Conservation (phyloP, 306 rosid species). For the Vigna reflexopilosa region DNA sequence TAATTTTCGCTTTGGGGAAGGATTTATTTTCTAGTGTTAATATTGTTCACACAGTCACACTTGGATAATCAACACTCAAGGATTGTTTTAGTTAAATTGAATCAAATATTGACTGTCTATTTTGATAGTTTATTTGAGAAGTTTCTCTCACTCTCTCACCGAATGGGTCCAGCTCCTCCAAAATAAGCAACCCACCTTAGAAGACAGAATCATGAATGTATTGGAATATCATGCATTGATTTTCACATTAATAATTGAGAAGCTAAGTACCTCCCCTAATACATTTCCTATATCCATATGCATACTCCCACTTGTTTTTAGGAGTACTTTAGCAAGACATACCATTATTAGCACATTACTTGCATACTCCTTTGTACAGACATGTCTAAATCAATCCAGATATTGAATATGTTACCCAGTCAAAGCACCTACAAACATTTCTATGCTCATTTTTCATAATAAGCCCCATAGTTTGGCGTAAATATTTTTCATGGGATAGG, state of each 20-base stretch:
- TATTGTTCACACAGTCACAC: neutral
- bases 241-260: neutral
- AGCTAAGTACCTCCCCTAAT: neutral
- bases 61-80: neutral
- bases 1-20: neutral
- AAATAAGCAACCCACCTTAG: neutral
- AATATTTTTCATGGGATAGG: neutral
- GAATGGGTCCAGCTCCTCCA: neutral
- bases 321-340: neutral
- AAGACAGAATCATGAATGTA: neutral
- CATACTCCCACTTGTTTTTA: neutral
- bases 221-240: neutral
- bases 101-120: neutral
- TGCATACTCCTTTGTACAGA: neutral
- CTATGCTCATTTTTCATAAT: constrained; percentile 31
- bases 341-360: neutral
- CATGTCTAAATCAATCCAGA: neutral
- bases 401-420: constrained; percentile 1
- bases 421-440: constrained; percentile 17
- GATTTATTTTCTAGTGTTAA: neutral
- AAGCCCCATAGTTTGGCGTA: constrained; percentile 16
- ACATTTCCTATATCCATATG: neutral
- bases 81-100: neutral
- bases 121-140: neutral
- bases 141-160: neutral